A percentile compares a stretch with the other conserved stretches of the same genome.
These are phyloP conservation scores for Tricholomella constricta DNA, from an alignment of 768 basidiomycete species.

Conservation along the genomic window DNA sequence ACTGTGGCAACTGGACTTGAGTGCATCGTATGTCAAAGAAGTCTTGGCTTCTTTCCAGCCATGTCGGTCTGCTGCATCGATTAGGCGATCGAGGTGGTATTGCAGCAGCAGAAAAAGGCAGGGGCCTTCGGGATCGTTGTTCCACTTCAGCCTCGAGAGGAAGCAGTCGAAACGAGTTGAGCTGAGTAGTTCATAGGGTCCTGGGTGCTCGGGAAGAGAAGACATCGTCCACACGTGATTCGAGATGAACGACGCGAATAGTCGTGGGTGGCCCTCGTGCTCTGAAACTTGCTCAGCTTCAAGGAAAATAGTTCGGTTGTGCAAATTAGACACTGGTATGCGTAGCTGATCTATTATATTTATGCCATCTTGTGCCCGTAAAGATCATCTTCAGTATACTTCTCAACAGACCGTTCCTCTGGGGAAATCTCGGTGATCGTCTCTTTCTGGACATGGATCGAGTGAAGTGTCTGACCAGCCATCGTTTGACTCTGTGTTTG, in stretches of 20 bases:
- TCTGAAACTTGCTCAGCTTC: too few relatives aligned
- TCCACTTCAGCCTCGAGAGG: conserved; percentile 54
- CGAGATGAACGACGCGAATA: neutral
- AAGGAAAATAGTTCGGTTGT: too few relatives aligned
- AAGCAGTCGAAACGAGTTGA: conserved; percentile 61
- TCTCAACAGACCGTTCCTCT: conserved; percentile 22
- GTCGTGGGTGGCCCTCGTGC: too few relatives aligned
- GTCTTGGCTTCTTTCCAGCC: conserved; percentile 44
- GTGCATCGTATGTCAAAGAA: conserved; percentile 37
- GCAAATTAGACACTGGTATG: too few relatives aligned
- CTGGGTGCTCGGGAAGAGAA: neutral
- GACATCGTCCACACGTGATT: conserved; percentile 7
- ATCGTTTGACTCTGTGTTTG: conserved; percentile 23
- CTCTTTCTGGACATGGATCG: conserved; percentile 28
- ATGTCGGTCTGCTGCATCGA: conserved; percentile 49
- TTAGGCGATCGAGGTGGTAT: conserved; percentile 63
- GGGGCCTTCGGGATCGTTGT: conserved; percentile 51
- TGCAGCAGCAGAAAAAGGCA: conserved; percentile 64
- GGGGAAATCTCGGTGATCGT: conserved; percentile 19
- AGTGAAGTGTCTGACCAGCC: conserved; percentile 22
- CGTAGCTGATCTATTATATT: too few relatives aligned
- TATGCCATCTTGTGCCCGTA: conserved; percentile 12
- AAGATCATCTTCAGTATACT: conserved; percentile 17
- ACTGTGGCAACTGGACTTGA: conserved; percentile 48
- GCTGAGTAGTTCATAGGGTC: conserved; percentile 43